Conservation (phyloP, 2,329 filamentous ascomycete species). For the Emmonsia crescens region DNA sequence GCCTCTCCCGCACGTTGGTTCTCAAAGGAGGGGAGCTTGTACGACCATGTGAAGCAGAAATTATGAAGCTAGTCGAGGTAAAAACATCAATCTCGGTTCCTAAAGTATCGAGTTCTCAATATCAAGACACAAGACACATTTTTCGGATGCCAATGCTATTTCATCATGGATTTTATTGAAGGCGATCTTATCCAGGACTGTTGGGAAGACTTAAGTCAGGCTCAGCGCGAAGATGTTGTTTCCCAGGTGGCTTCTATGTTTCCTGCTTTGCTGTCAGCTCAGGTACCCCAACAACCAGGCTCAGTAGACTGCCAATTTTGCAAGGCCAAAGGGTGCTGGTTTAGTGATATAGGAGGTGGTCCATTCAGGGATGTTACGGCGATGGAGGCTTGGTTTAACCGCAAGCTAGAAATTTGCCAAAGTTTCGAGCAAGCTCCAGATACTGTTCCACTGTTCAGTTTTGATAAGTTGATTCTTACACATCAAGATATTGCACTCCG, state of each 20-base stretch:
- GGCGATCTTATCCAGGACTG: slow-evolving; percentile 9
- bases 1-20: slow-evolving; percentile 11
- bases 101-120: slow-evolving; percentile 11
- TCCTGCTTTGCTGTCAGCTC: slow-evolving; percentile 9
- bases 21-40: slow-evolving; percentile 10
- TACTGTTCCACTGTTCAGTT: slow-evolving; percentile 10
- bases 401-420: slow-evolving; percentile 13
- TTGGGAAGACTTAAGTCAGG: slow-evolving; percentile 10
- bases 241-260: slow-evolving; percentile 14
- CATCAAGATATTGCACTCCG: slow-evolving; percentile 11
- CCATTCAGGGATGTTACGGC: slow-evolving; percentile 10
- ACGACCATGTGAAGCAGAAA: slow-evolving; percentile 13
- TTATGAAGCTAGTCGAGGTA: slow-evolving; percentile 8
- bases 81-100: slow-evolving; percentile 9
- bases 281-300: slow-evolving; percentile 10
- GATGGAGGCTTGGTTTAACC: slow-evolving; percentile 13
- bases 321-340: slow-evolving; percentile 8
- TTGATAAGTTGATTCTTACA: slow-evolving; percentile 12
- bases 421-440: slow-evolving; percentile 12
- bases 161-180: slow-evolving; percentile 13
- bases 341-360: slow-evolving; percentile 13
- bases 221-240: slow-evolving; percentile 10
- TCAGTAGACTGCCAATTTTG: slow-evolving; percentile 10
- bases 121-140: slow-evolving; percentile 8
- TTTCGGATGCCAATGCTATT: slow-evolving; percentile 11